Conservation (phyloP, 139 green algal species). For the Tetradesmus obliquus region DNA sequence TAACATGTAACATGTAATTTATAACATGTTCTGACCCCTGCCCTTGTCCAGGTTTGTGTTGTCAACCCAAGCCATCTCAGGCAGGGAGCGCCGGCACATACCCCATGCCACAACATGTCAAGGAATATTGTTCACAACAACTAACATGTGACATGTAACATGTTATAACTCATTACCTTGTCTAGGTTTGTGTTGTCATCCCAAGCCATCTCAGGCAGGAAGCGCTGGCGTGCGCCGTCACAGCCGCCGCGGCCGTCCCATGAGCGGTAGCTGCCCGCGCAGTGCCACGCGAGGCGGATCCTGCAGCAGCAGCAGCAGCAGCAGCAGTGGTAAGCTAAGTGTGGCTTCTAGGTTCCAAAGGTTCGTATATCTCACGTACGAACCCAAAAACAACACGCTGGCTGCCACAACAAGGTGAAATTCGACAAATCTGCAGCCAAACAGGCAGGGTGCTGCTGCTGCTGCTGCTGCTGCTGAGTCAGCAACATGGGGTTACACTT, state of each 20-base stretch:
- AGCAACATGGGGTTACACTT: no score
- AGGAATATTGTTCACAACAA: constrained; percentile 19
- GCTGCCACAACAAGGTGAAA: no score
- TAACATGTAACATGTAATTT: not conserved
- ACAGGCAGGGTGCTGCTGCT: no score
- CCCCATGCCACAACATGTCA: not conserved
- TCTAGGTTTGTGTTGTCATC: constrained; percentile 55
- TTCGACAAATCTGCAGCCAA: no score
- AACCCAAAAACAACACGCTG: no score
- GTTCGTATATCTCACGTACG: no score
- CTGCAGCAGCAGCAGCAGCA: not conserved
- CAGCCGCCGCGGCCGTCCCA: constrained; percentile 59
- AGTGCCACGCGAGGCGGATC: constrained; percentile 61
- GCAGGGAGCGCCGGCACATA: constrained; percentile 38
- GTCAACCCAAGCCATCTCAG: constrained; percentile 45
- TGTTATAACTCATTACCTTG: not conserved
- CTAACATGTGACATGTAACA: no score
- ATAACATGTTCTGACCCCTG: not conserved
- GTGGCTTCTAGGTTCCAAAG: no score
- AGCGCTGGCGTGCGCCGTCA: constrained; percentile 51
- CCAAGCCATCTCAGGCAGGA: constrained; percentile 47
- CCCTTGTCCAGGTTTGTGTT: constrained; percentile 62
- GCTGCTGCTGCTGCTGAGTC: no score
- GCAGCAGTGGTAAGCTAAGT: no score
- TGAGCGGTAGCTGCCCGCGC: constrained; percentile 51